Evolutionary conservation across 768 basidiomycete genomes (phyloP), one percentile per base, ranked within the genome.

Genomic region (Brasilioporus rufonigricans): DNA sequence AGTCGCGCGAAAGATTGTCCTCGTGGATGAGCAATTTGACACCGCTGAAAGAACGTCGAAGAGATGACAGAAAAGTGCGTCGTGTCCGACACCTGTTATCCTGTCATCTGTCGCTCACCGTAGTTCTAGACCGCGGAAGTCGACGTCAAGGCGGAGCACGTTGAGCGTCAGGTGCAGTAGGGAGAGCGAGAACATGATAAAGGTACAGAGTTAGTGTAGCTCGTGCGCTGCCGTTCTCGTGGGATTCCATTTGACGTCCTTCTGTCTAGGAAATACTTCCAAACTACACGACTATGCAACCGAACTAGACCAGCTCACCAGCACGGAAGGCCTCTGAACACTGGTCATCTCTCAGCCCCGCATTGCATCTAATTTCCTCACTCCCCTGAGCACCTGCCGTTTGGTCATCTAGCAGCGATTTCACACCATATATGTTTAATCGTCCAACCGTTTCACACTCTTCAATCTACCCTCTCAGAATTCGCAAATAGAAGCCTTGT

Each of bases 121-220:
- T 51, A 50, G 16, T 26, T 27, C 40, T 63, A 98, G 96, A 73
- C 80, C 98, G 64, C 81, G 96, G 58, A 96, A 68, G 93, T 96
- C 53, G 97, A 99, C 69, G 89, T 98, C 74, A 99, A 98, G 77
- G 96, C 96, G 10, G 97, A 99, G 73, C 93, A 98, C 76, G 97
- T 92, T 69, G 96, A 98, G 75, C 85, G 94, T 46, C 91, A 95
- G 69, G 86, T 97, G 19, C 78, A 84, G 61, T 83, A 89, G 40
- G 77, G 83, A 45, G 95, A 98, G 70, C 85, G 89, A 67, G 97
- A 99, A 72, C 86, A 95, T 48, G 96, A 98, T 70, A 65, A 70
- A 98, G 96, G 75, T 90, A 83, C 76, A 94, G 95, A 79, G 94
- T 93, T 65, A 49, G 23, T 12, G 19, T 65, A 83, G 74, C 13